These are phyloP conservation scores for Brassica balearica DNA, from an alignment of 441 rosid genomes.

Conservation along the genomic window DNA sequence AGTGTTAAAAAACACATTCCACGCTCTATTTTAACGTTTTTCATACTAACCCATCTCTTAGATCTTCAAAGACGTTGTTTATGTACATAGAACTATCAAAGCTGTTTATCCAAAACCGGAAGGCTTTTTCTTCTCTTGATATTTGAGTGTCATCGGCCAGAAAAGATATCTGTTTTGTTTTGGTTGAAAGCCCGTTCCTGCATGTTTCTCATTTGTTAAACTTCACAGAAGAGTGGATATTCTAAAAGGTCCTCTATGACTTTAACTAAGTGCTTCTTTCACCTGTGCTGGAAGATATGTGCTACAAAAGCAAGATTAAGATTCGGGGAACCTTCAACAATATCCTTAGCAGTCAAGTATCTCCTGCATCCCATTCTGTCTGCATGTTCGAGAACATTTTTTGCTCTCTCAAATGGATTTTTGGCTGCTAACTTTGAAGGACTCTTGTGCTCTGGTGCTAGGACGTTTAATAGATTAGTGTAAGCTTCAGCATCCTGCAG, in stretches of 20 bases:
- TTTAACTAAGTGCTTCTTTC: conserved; percentile 18
- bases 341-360: conserved; percentile 93
- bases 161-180: conserved; percentile 66
- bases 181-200: conserved; percentile 80
- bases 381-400: conserved; percentile 90
- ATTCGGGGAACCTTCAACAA: conserved; percentile 95
- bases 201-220: conserved; percentile 27
- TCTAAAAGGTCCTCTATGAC: neutral
- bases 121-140: conserved; percentile 80
- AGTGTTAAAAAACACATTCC: neutral
- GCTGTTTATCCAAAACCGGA: conserved; percentile 85
- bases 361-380: conserved; percentile 94
- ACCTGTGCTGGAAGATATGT: conserved; percentile 97
- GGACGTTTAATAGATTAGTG: conserved; percentile 83
- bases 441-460: conserved; percentile 85
- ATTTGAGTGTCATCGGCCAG: conserved; percentile 72
- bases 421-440: conserved; percentile 59
- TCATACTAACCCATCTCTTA: conserved; percentile 70
- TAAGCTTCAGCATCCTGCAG: conserved; percentile 98
- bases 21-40: neutral
- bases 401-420: conserved; percentile 77
- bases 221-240: conserved; percentile 1
- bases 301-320: conserved; percentile 99
- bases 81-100: conserved; percentile 65
- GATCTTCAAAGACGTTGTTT: conserved; percentile 76